Evolutionary conservation across 257 asterid genomes (phyloP).

Genomic region (Linaria vulgaris): DNA sequence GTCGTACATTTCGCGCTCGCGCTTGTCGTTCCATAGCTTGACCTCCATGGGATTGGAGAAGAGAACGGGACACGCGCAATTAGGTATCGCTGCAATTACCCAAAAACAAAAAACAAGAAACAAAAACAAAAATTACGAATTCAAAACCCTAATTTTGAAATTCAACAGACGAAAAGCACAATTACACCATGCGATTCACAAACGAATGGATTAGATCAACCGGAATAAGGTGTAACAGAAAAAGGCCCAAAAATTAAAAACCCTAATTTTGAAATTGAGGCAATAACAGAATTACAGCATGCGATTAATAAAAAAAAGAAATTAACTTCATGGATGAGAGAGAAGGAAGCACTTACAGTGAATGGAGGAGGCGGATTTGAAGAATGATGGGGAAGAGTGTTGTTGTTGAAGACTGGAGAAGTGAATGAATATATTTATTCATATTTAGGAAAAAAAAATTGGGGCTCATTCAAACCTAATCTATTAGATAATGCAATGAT

Average conservation of each 20-base stretch:
- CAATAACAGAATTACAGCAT: too few relatives aligned
- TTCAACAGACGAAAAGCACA: neutral
- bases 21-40: slow-evolving; percentile 96
- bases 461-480: too few relatives aligned
- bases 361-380: slow-evolving; percentile 41
- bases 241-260: too few relatives aligned
- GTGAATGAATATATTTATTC: slow-evolving; percentile 8
- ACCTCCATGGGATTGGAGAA: slow-evolving; percentile 97
- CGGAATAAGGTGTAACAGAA: too few relatives aligned
- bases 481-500: too few relatives aligned
- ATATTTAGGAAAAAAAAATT: too few relatives aligned
- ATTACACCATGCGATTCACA: neutral
- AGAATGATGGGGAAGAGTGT: slow-evolving; percentile 37
- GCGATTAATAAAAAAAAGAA: too few relatives aligned
- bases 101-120: too few relatives aligned
- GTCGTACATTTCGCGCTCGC: slow-evolving; percentile 89
- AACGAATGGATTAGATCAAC: neutral
- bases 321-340: too few relatives aligned
- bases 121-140: too few relatives aligned
- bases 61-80: slow-evolving; percentile 98
- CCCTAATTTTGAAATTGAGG: too few relatives aligned
- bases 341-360: slow-evolving; percentile 28
- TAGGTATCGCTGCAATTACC: slow-evolving; percentile 41
- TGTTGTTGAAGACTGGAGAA: slow-evolving; percentile 37
- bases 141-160: slow-evolving; percentile 4